Conservation (phyloP, 257 asterid species). For the Solanum bulbocastanum region DNA sequence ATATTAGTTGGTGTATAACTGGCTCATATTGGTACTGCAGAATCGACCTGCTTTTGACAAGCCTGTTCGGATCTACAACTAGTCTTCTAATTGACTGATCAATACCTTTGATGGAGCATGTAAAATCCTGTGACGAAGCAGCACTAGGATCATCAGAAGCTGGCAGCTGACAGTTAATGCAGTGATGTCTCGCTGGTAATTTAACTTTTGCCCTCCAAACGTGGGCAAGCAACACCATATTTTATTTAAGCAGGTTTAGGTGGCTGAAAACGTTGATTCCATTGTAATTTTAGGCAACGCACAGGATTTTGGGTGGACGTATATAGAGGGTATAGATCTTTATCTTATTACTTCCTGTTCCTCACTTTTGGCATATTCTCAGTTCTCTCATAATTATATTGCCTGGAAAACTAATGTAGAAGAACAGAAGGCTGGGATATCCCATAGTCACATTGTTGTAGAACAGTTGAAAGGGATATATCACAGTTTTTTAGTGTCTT, state of each 20-base stretch:
- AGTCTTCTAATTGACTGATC: constrained; percentile 2
- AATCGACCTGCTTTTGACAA: constrained; percentile 62
- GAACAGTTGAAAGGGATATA: background rate
- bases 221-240: background rate
- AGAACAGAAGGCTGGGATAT: background rate
- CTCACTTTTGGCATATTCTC: background rate
- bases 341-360: background rate
- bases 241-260: constrained; percentile 4
- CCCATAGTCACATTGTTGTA: background rate
- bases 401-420: background rate
- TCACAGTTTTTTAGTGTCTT: background rate
- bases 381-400: background rate
- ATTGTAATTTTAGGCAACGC: constrained; percentile 14
- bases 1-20: background rate
- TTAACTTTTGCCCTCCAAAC: background rate
- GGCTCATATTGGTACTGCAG: constrained; percentile 24
- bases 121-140: background rate
- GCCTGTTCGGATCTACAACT: constrained; percentile 69
- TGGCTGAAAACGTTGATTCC: background rate
- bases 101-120: background rate
- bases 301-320: constrained; percentile 19
- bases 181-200: background rate
- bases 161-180: background rate
- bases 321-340: constrained; percentile 23
- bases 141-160: background rate